phyloP scores from a whole-genome alignment of 805 yeast genomes.

The Ogataea pignaliae region DNA sequence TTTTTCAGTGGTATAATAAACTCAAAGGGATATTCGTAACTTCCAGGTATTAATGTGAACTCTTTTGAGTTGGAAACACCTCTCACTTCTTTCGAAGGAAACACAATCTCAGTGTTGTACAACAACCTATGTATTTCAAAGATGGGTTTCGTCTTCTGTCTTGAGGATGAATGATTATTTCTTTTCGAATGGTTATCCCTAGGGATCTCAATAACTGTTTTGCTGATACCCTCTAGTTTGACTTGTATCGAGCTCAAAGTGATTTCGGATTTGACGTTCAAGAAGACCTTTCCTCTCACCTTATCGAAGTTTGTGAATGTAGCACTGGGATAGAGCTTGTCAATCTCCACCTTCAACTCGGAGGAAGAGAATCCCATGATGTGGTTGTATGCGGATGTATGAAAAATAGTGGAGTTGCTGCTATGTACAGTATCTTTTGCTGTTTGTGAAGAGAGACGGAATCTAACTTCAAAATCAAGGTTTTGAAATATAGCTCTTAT shows the following conservation, averaged over 20 bases:
- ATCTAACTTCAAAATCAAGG: too few relatives aligned
- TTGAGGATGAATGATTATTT: slow-evolving; percentile 5
- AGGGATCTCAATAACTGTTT: slow-evolving; percentile 33
- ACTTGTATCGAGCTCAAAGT: slow-evolving; percentile 44
- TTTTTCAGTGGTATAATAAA: slow-evolving; percentile 40
- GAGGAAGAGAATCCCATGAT: slow-evolving; percentile 5
- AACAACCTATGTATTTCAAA: slow-evolving; percentile 41
- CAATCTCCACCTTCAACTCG: slow-evolving; percentile 15
- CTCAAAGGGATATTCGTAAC: slow-evolving; percentile 45
- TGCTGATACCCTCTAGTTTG: slow-evolving; percentile 46
- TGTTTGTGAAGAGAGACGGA: too few relatives aligned
- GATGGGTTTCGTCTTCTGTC: slow-evolving; percentile 9
- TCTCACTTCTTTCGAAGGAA: slow-evolving; percentile 48
- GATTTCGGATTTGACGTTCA: slow-evolving; percentile 38
- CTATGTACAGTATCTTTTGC: too few relatives aligned
- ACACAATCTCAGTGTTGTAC: slow-evolving; percentile 45
- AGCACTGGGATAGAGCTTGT: slow-evolving; percentile 29
- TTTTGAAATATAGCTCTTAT: too few relatives aligned
- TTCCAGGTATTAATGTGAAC: slow-evolving; percentile 47
- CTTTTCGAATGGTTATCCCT: slow-evolving; percentile 2
- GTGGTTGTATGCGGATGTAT: too few relatives aligned
- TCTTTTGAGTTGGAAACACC: slow-evolving; percentile 39
- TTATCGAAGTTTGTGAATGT: slow-evolving; percentile 45
- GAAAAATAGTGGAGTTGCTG: too few relatives aligned
- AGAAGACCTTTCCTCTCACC: slow-evolving; percentile 36